Base-by-base conservation (phyloP, 208 protist species). In the Leishmania major region DNA sequence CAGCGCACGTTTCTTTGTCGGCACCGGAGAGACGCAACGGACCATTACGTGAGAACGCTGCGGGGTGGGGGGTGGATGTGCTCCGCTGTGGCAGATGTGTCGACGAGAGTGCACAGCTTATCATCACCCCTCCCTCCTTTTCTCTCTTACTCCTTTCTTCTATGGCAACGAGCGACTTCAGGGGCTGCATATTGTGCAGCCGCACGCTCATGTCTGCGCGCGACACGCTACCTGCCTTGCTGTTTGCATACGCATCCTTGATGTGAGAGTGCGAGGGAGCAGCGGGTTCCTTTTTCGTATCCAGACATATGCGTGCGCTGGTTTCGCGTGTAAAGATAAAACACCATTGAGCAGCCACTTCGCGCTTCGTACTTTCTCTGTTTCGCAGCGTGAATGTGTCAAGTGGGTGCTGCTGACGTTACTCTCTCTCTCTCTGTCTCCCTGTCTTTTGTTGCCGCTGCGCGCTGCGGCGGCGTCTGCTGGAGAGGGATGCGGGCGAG, bases 401-500 rank as follows among this genome's bases (percentile, higher is more conserved):
- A 13, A 10, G 45, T 47, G 70, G 5, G 70, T 51, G 70, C 37
- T 13, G 70, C 70, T 15, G 31, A 13, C 73, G 73, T 35, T 64
- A 4, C 7, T 51, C 51, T 77, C 28, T 78, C 55, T n/a, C n/a
- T 40, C 37, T 40, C 37, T n/a, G n/a, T 40, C 37, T n/a, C 55
- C 35, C 31, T 28, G 25, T 19, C 57, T 31, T 19, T 47, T 31
- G 49, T 59, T 28, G 7, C 19, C 19, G 35, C 35, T 45, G 73
- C 51, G 10, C n/a, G 31, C 51, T 60, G 51, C 35, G 35, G 60
- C 57, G 37, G 40, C 37, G 67, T 66, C 40, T 31, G 2, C 17
- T 77, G 31, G 31, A 43, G 28, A 66, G 43, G 37, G 13, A 87
- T 90, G 82, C 80, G 86, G 74, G 87, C 83, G 35, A 57, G 87